These are phyloP conservation scores for Didymella segeticola DNA, from an alignment of 2,329 filamentous ascomycete genomes.

Conservation along the genomic window DNA sequence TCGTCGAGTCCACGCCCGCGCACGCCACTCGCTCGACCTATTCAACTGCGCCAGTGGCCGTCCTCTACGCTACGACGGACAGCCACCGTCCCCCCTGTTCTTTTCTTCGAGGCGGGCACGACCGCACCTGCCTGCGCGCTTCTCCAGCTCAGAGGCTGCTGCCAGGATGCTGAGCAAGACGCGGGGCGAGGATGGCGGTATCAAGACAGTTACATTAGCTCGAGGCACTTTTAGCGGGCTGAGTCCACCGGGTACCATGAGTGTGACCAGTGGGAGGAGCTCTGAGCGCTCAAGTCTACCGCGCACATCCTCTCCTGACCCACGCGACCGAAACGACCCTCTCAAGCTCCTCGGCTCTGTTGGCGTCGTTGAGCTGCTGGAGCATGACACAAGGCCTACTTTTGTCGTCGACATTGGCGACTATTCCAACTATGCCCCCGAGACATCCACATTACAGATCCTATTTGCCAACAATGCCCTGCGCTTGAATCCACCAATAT, in stretches of 20 bases:
- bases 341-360: slow-evolving; percentile 67
- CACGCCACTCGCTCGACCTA: slow-evolving; percentile 47
- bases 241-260: slow-evolving; percentile 51
- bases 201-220: slow-evolving; percentile 61
- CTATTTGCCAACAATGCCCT: slow-evolving; percentile 74
- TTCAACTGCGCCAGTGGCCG: slow-evolving; percentile 38
- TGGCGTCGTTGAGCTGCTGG: slow-evolving; percentile 74
- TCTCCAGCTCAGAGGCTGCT: slow-evolving; percentile 63
- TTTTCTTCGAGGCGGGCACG: slow-evolving; percentile 55
- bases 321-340: slow-evolving; percentile 55
- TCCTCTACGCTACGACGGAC: slow-evolving; percentile 28
- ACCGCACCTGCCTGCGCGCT: slow-evolving; percentile 59
- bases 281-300: slow-evolving; percentile 63
- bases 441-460: slow-evolving; percentile 60
- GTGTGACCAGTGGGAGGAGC: slow-evolving; percentile 60
- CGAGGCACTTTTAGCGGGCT: slow-evolving; percentile 53
- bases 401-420: slow-evolving; percentile 75
- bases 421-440: slow-evolving; percentile 60
- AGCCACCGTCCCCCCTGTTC: slow-evolving; percentile 60
- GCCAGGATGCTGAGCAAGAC: slow-evolving; percentile 64
- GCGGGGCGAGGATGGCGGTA: slow-evolving; percentile 56
- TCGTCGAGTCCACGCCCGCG: slow-evolving; percentile 34
- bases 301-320: slow-evolving; percentile 60
- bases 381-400: slow-evolving; percentile 77
- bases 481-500: slow-evolving; percentile 62